These are phyloP conservation scores for Trichoderma oligosporum DNA, from an alignment of 2,329 filamentous ascomycete genomes.

Conservation along the genomic window DNA sequence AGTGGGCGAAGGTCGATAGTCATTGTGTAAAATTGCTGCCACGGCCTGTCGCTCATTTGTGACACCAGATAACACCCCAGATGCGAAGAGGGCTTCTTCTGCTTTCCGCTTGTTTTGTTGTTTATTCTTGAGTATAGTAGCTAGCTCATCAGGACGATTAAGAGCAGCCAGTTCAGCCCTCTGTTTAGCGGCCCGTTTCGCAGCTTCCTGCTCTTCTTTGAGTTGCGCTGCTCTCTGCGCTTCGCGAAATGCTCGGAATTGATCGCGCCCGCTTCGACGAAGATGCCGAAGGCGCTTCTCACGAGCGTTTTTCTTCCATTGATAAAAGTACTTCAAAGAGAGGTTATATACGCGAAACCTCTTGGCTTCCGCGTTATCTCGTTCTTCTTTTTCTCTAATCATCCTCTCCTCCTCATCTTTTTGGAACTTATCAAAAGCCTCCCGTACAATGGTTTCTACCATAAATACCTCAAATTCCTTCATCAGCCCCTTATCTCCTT, in stretches of 20 bases:
- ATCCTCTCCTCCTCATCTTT: conserved; percentile 40
- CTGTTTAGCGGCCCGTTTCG: conserved; percentile 27
- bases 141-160: conserved; percentile 36
- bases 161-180: conserved; percentile 27
- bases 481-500: conserved; percentile 51
- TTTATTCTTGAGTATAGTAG: conserved; percentile 32
- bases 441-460: conserved; percentile 43
- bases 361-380: conserved; percentile 44
- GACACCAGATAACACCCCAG: conserved; percentile 41
- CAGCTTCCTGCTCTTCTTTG: conserved; percentile 35
- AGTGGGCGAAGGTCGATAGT: conserved; percentile 23
- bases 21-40: conserved; percentile 35
- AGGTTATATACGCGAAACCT: conserved; percentile 49
- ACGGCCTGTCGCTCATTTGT: conserved; percentile 36
- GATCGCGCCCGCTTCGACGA: conserved; percentile 49
- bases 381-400: conserved; percentile 47
- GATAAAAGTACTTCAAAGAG: conserved; percentile 53
- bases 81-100: conserved; percentile 40
- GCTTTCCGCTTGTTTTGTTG: conserved; percentile 31
- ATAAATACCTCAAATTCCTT: conserved; percentile 47
- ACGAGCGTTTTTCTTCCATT: conserved; percentile 50
- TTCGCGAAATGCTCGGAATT: conserved; percentile 45
- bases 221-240: conserved; percentile 35
- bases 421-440: conserved; percentile 41
- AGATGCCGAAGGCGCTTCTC: conserved; percentile 48